Evolutionary conservation across 108 stramenopile species (phyloP).

Genomic region (Chaetoceros tenuissimus): DNA sequence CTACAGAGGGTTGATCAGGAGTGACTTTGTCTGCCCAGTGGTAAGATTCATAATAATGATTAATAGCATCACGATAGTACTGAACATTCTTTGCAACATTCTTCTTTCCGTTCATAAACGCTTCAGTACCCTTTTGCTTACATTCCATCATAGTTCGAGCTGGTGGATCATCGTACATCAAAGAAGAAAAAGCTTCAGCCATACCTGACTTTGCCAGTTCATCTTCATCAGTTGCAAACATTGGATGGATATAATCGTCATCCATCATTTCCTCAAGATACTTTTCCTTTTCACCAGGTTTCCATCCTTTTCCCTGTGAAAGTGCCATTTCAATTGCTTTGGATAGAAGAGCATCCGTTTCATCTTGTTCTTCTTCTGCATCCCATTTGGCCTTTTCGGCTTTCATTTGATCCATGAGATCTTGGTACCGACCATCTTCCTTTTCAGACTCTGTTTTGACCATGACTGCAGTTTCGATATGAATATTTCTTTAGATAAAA

Average conservation of each 20-base stretch:
- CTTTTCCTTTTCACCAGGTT: conserved; percentile 69
- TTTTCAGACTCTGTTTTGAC: too few relatives aligned
- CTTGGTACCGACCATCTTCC: conserved; percentile 17
- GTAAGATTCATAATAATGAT: conserved; percentile 79
- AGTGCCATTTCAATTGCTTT: conserved; percentile 81
- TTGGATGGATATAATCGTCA: conserved; percentile 66
- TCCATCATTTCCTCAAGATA: conserved; percentile 74
- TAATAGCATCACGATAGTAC: conserved; percentile 85
- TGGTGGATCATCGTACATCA: conserved; percentile 69
- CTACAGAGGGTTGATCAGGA: conserved; percentile 18
- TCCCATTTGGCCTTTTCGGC: conserved; percentile 50
- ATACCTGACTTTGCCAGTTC: conserved; percentile 67
- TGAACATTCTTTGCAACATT: conserved; percentile 76
- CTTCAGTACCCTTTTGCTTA: conserved; percentile 69
- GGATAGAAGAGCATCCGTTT: conserved; percentile 59
- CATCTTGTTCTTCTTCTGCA: conserved; percentile 45
- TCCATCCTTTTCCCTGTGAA: conserved; percentile 80
- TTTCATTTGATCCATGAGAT: conserved; percentile 52
- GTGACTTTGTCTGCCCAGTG: conserved; percentile 72
- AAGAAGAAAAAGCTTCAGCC: conserved; percentile 66
- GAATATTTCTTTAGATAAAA: too few relatives aligned
- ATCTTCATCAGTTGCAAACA: conserved; percentile 59
- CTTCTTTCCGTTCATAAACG: conserved; percentile 60
- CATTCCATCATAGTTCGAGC: conserved; percentile 58
- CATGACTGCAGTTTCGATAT: too few relatives aligned